Evolutionary conservation across 768 basidiomycete genomes (phyloP), one percentile per base, ranked within the genome.

Genomic region (Coprinopsis marcescibilis): DNA sequence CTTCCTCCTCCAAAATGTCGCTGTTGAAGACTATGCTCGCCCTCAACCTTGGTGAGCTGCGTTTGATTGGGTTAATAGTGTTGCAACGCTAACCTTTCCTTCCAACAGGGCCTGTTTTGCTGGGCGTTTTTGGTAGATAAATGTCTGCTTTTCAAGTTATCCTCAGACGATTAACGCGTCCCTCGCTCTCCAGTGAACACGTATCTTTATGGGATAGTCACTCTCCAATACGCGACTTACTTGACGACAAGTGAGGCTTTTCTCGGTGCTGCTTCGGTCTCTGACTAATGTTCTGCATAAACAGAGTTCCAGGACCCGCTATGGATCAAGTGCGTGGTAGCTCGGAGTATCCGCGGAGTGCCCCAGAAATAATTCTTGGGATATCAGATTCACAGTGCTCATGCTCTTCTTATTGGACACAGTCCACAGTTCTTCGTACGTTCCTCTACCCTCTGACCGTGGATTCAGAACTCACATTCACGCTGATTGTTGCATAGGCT

Each of bases 271-370:
- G 14, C 20, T 26, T 29, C 21, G 17, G 45, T 43, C 42, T 23
- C 15, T 33, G n/a, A 25, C 35, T 40, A 2, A 21, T 41, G 21
- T 23, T 2, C 45, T 14, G 32, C 11, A 20, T 25, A 26, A 36
- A 21, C 39, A 66, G 65, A 63, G 48, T 68, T 68, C 58, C 63
- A 65, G 39, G 66, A 68, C 51, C 62, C 62, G 15, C 43, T 50
- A 12, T 60, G 64, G 56, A 63, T 68, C 50, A 64, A 59, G 66
- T 68, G 42, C 6, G 55, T 27, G 19, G 37, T n/a, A n/a, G 7
- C 11, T 10, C 17, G 14, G 11, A 8, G 26, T 33, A 30, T 32
- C 21, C 17, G 26, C 33, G 12, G 33, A 36, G 20, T 24, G 36
- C 42, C 33, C 43, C 20, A 48, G 5, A 48, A 8, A 11, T n/a